Evolutionary conservation across 805 yeast species (phyloP).

Genomic region (Diddensiella caesifluorescens): DNA sequence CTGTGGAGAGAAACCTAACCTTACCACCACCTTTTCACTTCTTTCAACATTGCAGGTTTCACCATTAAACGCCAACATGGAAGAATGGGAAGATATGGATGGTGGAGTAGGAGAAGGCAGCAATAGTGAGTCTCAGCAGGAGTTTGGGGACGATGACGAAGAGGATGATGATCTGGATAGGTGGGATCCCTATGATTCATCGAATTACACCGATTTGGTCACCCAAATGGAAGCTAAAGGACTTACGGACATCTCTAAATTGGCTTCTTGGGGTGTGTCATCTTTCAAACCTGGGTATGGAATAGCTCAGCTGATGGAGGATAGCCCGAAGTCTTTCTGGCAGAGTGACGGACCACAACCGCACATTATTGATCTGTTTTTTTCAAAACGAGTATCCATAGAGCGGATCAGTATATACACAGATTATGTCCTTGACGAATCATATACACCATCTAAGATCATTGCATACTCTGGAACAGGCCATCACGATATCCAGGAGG

Average conservation of each 20-base stretch:
- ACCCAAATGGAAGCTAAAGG: slow-evolving; percentile 53
- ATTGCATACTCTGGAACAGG: slow-evolving; percentile 70
- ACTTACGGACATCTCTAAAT: slow-evolving; percentile 66
- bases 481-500: slow-evolving; percentile 68
- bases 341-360: slow-evolving; percentile 94
- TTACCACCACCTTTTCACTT: too few species aligned
- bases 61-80: slow-evolving; percentile 7
- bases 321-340: slow-evolving; percentile 75
- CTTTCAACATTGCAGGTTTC: too few species aligned
- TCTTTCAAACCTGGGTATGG: slow-evolving; percentile 71
- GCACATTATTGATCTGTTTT: slow-evolving; percentile 72
- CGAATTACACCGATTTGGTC: slow-evolving; percentile 21
- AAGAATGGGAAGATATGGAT: slow-evolving; percentile 11
- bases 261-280: slow-evolving; percentile 82
- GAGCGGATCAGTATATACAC: slow-evolving; percentile 66
- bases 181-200: not conserved
- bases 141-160: slow-evolving; percentile 3
- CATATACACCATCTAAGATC: slow-evolving; percentile 81
- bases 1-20: too few species aligned
- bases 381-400: slow-evolving; percentile 68
- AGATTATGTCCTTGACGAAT: slow-evolving; percentile 71
- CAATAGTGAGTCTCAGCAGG: not conserved
- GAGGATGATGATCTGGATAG: slow-evolving; percentile 1
- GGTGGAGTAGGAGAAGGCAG: slow-evolving; percentile 2
- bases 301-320: slow-evolving; percentile 60